Evolutionary conservation across 2,329 filamentous ascomycete species (phyloP).

Genomic region (Calcarisporium arbuscula): DNA sequence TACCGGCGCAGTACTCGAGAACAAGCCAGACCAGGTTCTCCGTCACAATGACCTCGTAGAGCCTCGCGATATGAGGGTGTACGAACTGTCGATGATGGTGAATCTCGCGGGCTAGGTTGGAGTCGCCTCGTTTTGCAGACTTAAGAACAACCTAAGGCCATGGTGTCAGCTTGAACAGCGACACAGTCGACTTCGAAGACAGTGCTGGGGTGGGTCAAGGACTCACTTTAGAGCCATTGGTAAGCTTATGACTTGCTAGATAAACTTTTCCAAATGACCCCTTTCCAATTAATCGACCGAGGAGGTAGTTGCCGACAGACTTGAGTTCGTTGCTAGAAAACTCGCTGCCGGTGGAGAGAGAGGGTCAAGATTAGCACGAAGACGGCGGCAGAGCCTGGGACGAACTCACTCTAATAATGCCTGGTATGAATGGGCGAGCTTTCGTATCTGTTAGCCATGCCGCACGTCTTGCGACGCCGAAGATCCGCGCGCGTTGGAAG

Average conservation of each 20-base stretch:
- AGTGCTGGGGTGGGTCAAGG: constrained; percentile 1
- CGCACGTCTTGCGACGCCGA: not conserved
- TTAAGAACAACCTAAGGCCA: constrained; percentile 81
- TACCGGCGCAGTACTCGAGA: constrained; percentile 91
- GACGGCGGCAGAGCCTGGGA: constrained; percentile 2
- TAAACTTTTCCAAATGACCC: constrained; percentile 99
- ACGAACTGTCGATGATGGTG: constrained; percentile 98
- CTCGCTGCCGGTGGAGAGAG: constrained; percentile 52
- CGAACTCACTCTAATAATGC: constrained; percentile 85
- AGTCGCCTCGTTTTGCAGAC: constrained; percentile 91
- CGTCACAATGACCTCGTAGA: constrained; percentile 98
- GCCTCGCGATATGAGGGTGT: constrained; percentile 90
- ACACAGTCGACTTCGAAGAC: constrained; percentile 5
- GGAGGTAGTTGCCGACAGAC: constrained; percentile 88
- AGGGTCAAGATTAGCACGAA: constrained; percentile 4
- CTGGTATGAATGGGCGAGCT: constrained; percentile 97
- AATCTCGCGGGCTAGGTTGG: constrained; percentile 93
- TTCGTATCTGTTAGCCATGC: constrained; percentile 1
- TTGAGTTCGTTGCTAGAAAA: constrained; percentile 88
- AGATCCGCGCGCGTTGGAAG: not conserved
- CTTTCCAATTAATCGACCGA: constrained; percentile 90
- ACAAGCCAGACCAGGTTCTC: constrained; percentile 94
- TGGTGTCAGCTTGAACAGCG: not conserved
- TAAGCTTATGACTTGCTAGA: constrained; percentile 91
- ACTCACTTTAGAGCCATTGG: constrained; percentile 87